These are phyloP conservation scores for Neurospora sp. DNA, from an alignment of 495 filamentous ascomycete genomes.

Conservation along the genomic window DNA sequence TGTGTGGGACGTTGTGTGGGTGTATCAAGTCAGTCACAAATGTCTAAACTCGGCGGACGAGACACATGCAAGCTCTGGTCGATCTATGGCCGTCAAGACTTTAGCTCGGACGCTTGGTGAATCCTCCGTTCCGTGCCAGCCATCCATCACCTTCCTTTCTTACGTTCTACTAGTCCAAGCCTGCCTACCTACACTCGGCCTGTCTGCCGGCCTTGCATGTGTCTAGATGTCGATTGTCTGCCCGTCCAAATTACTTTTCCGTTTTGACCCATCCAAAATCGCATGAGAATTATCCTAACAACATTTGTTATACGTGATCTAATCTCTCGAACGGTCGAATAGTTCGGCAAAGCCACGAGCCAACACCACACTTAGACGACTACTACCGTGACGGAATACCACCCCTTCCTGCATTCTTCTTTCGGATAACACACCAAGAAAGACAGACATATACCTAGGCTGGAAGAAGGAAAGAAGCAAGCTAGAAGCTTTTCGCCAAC, in stretches of 20 bases:
- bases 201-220: background rate
- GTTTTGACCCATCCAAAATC: background rate
- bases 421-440: background rate
- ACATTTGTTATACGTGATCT: background rate
- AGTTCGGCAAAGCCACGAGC: background rate
- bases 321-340: background rate
- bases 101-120: background rate
- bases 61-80: background rate
- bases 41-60: background rate
- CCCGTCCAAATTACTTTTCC: background rate
- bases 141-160: background rate
- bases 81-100: background rate
- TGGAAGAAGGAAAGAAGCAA: background rate
- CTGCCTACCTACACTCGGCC: background rate
- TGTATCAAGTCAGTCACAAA: background rate
- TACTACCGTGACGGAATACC: background rate
- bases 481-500: background rate
- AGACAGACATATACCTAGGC: background rate
- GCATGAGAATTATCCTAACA: background rate
- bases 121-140: background rate
- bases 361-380: background rate
- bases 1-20: background rate
- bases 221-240: background rate
- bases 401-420: background rate
- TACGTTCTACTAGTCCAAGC: background rate